Evolutionary conservation across 345 rosid genomes (phyloP), one percentile per base, ranked within the genome.

Genomic region (Gossypium ekmanianum): DNA sequence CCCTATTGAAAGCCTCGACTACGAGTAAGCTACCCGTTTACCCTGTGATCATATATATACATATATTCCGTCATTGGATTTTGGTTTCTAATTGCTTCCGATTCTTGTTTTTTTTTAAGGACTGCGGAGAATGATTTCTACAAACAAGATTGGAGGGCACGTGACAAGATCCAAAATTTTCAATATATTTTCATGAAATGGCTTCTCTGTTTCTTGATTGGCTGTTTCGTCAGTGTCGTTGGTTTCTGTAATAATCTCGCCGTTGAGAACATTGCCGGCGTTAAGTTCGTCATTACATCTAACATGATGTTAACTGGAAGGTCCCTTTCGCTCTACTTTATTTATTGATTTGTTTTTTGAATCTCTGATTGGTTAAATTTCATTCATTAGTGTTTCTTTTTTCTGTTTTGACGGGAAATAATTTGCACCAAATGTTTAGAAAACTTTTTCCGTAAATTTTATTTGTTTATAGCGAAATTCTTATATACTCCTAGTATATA

Each of bases 1-100:
- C 82, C 95, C 94, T 7, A 88, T 94, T 59, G 98, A 94, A 79
- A 92, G 98, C 82, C 95, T 94, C 51, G 98, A 94, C 77, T 94
- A 94, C 75, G 98, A 92, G 98, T 94, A 81, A 73, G 74, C 9
- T 0, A 9, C 11, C 22, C 3, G 9, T 61, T 73, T 45, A 3
- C 51, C 1, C 41, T 6, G 2, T 51, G 65, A 18, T 54, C 9
- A 3, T 44, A n/a, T 39, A 43, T 9, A 3, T 45, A 45, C 3
- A 45, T 45, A 45, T 58, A 17, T 43, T 44, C 63, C 13, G 73
- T 10, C 34, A 24, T 34, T 48, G 9, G 14, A n/a, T 4, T 44
- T 47, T 9, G 13, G 4, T 3, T 45, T 76, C 48, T 29, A 2
- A 57, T 47, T 62, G 54, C 5, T 51, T 34, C 9, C 72, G 27